Percentiles rank a stretch among this genome's conserved stretches.
phyloP scores from a whole-genome alignment of 1,139 yeast species.

The Eremothecium gossypii region DNA sequence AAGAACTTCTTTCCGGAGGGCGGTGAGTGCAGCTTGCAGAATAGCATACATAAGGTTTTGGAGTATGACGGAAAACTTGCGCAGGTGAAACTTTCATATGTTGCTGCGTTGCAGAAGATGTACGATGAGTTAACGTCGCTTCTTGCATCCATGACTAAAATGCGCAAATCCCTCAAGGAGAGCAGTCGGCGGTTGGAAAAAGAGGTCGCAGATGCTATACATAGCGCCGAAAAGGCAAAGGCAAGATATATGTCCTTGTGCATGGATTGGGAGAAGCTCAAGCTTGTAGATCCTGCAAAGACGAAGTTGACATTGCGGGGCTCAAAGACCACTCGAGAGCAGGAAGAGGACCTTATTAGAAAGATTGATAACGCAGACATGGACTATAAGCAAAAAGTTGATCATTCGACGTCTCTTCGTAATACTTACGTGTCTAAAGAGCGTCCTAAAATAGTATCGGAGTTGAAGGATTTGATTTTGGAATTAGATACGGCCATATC shows the following conservation, averaged over 20 bases:
- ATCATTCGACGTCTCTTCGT: constrained; percentile 61
- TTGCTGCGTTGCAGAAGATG: constrained; percentile 74
- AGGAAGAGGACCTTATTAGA: constrained; percentile 78
- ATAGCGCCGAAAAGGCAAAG: constrained; percentile 82
- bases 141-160: constrained; percentile 55
- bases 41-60: constrained; percentile 58
- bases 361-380: constrained; percentile 79
- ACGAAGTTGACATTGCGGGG: constrained; percentile 69
- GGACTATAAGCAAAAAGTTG: constrained; percentile 74
- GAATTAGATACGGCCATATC: constrained; percentile 86
- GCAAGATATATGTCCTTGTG: constrained; percentile 70
- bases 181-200: constrained; percentile 75
- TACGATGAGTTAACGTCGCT: constrained; percentile 76
- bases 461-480: constrained; percentile 64
- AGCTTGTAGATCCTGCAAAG: constrained; percentile 74
- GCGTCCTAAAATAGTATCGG: constrained; percentile 70
- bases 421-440: constrained; percentile 62
- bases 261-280: constrained; percentile 76
- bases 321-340: constrained; percentile 74
- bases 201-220: constrained; percentile 72
- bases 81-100: constrained; percentile 67
- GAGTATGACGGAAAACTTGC: constrained; percentile 69
- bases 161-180: constrained; percentile 71
- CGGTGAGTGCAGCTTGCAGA: constrained; percentile 57
- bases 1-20: constrained; percentile 34